phyloP scores from a whole-genome alignment of 2,329 filamentous ascomycete species.

The Fusarium redolens region DNA sequence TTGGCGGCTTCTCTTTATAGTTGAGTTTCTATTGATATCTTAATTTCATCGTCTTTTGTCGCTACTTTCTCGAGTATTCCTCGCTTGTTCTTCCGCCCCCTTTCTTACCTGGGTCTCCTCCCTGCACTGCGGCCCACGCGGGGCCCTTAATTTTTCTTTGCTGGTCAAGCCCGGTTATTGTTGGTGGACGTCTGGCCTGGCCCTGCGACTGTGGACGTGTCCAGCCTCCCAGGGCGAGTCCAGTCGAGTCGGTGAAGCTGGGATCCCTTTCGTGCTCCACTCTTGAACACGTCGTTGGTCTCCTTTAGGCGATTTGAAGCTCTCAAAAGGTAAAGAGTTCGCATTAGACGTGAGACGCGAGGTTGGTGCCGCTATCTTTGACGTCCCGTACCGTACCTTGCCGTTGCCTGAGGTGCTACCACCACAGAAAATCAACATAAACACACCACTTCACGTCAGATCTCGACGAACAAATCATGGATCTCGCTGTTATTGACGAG shows the following conservation, averaged over 20 bases:
- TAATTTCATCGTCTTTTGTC: slow-evolving; percentile 1
- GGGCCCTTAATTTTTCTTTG: slow-evolving; percentile 36
- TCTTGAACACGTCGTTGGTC: slow-evolving; percentile 38
- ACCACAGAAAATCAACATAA: slow-evolving; percentile 2
- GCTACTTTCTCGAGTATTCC: not conserved
- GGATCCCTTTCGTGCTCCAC: slow-evolving; percentile 37
- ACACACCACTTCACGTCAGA: not conserved
- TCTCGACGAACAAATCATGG: slow-evolving; percentile 29
- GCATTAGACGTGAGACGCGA: slow-evolving; percentile 18
- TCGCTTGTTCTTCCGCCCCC: slow-evolving; percentile 1
- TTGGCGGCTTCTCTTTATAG: not conserved
- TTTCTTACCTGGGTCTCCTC: slow-evolving; percentile 18
- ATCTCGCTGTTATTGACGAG: slow-evolving; percentile 43
- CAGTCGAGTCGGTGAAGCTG: slow-evolving; percentile 39
- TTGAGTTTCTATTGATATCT: not conserved
- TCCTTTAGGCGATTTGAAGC: slow-evolving; percentile 34
- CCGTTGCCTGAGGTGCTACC: slow-evolving; percentile 12
- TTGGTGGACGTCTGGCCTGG: not conserved
- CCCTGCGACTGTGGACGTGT: slow-evolving; percentile 20
- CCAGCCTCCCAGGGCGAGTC: slow-evolving; percentile 27
- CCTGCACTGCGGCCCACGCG: slow-evolving; percentile 32
- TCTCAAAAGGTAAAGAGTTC: slow-evolving; percentile 38
- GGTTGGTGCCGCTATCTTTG: slow-evolving; percentile 27
- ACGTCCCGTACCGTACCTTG: slow-evolving; percentile 13
- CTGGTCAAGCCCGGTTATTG: slow-evolving; percentile 17